Evolutionary conservation across 352 stramenopile genomes (phyloP).

Genomic region (Pythium graminicola): DNA sequence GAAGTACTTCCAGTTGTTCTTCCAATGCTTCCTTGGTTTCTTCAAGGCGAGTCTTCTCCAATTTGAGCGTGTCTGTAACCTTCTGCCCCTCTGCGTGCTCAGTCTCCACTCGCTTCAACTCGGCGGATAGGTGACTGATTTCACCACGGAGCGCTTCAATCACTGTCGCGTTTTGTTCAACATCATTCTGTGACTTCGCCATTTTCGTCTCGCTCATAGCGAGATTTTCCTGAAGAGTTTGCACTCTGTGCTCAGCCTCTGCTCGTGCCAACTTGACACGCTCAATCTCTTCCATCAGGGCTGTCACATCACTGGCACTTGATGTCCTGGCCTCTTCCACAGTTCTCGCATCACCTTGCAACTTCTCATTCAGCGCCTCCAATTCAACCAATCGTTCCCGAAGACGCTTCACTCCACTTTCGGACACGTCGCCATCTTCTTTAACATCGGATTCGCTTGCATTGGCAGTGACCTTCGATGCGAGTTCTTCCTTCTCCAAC

Average conservation of each 20-base stretch:
- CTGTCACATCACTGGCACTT: constrained; percentile 17
- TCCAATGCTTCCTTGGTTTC: constrained; percentile 29
- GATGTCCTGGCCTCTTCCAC: not conserved
- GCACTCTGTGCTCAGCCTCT: constrained; percentile 36
- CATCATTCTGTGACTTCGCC: constrained; percentile 14
- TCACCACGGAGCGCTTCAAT: constrained; percentile 19
- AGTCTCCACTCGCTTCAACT: constrained; percentile 11
- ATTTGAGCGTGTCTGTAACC: constrained; percentile 1
- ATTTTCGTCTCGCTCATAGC: constrained; percentile 12
- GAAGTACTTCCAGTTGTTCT: constrained; percentile 36
- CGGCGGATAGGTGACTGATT: constrained; percentile 14
- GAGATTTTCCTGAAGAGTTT: constrained; percentile 35
- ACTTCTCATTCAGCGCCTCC: constrained; percentile 6
- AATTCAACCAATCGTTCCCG: constrained; percentile 8
- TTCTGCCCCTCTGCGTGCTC: not conserved
- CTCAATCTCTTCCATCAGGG: constrained; percentile 53
- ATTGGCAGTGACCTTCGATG: not conserved
- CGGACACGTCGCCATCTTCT: not conserved
- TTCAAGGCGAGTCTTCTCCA: constrained; percentile 5
- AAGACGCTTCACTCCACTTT: not conserved
- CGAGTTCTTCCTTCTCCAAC: constrained; percentile 5
- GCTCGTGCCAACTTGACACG: constrained; percentile 49
- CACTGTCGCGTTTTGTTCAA: constrained; percentile 22
- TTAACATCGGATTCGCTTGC: not conserved
- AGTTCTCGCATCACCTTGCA: constrained; percentile 1